Base-by-base conservation (phyloP, 2,329 filamentous ascomycete genomes). In the Colletotrichum sublineola region DNA sequence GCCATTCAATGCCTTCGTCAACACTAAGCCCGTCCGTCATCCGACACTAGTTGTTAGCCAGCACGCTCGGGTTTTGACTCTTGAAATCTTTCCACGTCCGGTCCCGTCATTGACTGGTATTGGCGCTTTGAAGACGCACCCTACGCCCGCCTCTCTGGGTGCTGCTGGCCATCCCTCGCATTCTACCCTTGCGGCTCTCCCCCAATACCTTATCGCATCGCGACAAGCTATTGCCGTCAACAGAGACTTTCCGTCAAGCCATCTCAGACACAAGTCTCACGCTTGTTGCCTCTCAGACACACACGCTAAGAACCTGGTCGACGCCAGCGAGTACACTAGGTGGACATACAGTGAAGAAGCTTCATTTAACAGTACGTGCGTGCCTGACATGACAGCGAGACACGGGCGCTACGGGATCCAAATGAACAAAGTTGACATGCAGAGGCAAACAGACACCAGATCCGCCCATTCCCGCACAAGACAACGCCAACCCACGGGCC, bases 311-410 rank as follows among this genome's bases (percentile, higher is more conserved):
- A 65, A 66, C 70, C 44, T 46, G 44, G 63, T 58, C 67, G 42
- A 62, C 61, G 40, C 61, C 53, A 66, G 24, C 20, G 20, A 64
- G 29, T n/a, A 53, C 60, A 70, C 53, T 36, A 38, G 29, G 33
- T 66, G 40, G 58, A 57, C 38, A 46, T 58, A 36, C 53, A 57
- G 62, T 24, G 56, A 71, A 71, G 62, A 67, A 70, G 67, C 20
- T 33, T 42, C 61, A 42, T 44, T 29, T 61, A 73, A 73, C 67
- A 67, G 71, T 73, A 67, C 56, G 71, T 71, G 67, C 68, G 71
- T 73, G 67, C 71, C 71, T 71, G 67, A 71, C 71, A 71, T 71
- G 71, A 69, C 61, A 73, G 67, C 67, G 62, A 73, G 71, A 73
- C 71, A 73, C 67, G 71, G 71, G 52, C 65, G 46, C 69, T 72